Evolutionary conservation across 352 stramenopile genomes (phyloP), one percentile per base, ranked within the genome.

Genomic region (Phytopythium oedochilum): DNA sequence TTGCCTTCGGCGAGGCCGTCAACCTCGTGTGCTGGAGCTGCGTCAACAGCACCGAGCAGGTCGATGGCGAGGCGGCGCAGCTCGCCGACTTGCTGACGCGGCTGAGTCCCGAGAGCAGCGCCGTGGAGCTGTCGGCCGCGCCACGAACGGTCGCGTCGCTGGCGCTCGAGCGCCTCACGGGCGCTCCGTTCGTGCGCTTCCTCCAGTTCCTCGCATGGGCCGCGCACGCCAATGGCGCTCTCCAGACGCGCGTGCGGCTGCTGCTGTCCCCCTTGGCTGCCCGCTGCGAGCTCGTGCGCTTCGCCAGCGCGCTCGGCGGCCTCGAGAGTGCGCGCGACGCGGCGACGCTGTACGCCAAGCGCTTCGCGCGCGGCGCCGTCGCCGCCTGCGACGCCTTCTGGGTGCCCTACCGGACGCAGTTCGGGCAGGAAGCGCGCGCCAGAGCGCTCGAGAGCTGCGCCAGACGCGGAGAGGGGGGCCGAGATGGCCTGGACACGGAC

Each of bases 11-110:
- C 1, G 70, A 88, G 15, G 73, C 74, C 4, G 68, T 86, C 53
- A 86, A 78, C 53, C 29, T 63, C n/a, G 79, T 89, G 32, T 88
- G 76, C 66, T 82, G 68, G 73, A 90, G 80, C 43, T 89, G 78
- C 52, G 63, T 90, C 44, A 80, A 92, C 52, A 67, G 70, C 18
- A 63, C 74, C 3, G 83, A 89, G 52, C 78, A 74, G 51, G 74
- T 88, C 36, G 86, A 75, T 0, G 72, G 87, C 14, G 78, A 90
- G 59, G 76, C 83, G 15, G 75, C 75, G 0, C 70, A 73, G 43
- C 70, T 92, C 29, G 62, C 88, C 23, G 76, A 86, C 31, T 69
- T 74, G 7, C 69, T 90, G 48, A 83, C 76, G 10, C 66, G 67
- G n/a, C 39, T 45, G 25, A 50, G 45, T 7, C 45, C 23, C 1